Evolutionary conservation across 139 green algal genomes (phyloP), one percentile per base, ranked within the genome.

Genomic region (Medakamo hakoo): DNA sequence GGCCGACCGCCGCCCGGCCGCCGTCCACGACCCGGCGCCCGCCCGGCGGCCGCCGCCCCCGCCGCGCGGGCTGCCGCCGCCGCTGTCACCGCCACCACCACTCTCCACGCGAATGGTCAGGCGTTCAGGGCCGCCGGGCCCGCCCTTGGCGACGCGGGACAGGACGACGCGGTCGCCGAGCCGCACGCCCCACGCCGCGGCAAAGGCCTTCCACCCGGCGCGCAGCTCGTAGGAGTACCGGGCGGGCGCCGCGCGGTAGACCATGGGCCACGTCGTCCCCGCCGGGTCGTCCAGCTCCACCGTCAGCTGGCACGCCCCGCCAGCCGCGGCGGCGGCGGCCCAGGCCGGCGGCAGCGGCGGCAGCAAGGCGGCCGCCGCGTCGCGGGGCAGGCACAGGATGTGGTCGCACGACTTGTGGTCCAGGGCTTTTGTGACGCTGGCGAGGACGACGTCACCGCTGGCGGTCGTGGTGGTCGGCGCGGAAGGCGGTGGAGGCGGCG

Each of bases 201-300:
- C 63, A 30, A 68, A 62, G 1, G 52, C 23, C 55, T 68, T 61
- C 63, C 30, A 62, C 27, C 63, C 62, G 22, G 63, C 63, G 55
- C 63, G 63, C 49, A 68, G 55, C 63, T 68, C 63, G 30, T 68
- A 68, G 27, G 55, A 62, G 63, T 68, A 68, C 27, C 63, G 63
- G 27, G 57, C n/a, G 16, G 63, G 63, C 22, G 62, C 63, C 27
- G 27, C 49, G 63, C 63, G 63, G 55, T 68, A 68, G 28, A 55
- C 62, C 63, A 68, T 68, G 22, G 63, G 63, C 63, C 63, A 68
- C 27, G 57, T 1, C 28, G 52, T 22, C 29, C 63, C 63, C 14
- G 21, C n/a, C 21, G 32, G 22, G 25, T 68, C 55, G 28, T 57
- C 27, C 63, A 68, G 19, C 55, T 62, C 55, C 27, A 68, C 63